Base-by-base conservation (phyloP, 2,329 filamentous ascomycete genomes). In the Cercospora berteroae region DNA sequence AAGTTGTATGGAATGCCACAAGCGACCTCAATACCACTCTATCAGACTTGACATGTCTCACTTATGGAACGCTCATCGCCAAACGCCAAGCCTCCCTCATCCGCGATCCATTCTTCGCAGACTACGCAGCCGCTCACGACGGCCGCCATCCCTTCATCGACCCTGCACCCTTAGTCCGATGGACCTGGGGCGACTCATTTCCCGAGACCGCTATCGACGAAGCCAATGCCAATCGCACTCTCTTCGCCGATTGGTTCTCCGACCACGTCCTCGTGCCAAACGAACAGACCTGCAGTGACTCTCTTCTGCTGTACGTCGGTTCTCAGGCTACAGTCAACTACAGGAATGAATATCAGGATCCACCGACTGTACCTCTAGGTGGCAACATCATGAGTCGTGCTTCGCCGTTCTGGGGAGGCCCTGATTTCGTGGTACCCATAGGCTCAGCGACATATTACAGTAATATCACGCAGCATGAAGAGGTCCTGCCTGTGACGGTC, bases 401-500 rank as follows among this genome's bases (percentile, higher is more conserved):
- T 7, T 83, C 81, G 0, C 79, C 81, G 1, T 82, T 84, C 44
- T 79, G 79, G 5, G 84, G 86, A 71, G 77, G 77, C 1, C 82
- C 82, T 0, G 82, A 84, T 66, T 80, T 82, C 64, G 82, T 83
- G 6, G 75, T 83, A 5, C 82, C 82, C 20, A 65, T 60, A 50
- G 81, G 81, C 2, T 76, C 81, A 73, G 80, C 79, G 16, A 71
- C 78, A 9, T 84, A 84, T 63, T 78, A 79, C 57, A 83, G 80
- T 7, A 82, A 79, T 3, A 79, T 85, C n/a, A 85, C 84, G 0
- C 69, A 78, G 0, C 80, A 84, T 64, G 78, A 78, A 0, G 84
- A 87, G 74, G 80, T 81, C 56, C 74, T 89, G 36, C 88, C 87
- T 0, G 87, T 89, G 0, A 83, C 85, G 0, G 82, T 88, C 0